Evolutionary conservation across 2,329 filamentous ascomycete genomes (phyloP).

Genomic region (Aspergillus sp.): DNA sequence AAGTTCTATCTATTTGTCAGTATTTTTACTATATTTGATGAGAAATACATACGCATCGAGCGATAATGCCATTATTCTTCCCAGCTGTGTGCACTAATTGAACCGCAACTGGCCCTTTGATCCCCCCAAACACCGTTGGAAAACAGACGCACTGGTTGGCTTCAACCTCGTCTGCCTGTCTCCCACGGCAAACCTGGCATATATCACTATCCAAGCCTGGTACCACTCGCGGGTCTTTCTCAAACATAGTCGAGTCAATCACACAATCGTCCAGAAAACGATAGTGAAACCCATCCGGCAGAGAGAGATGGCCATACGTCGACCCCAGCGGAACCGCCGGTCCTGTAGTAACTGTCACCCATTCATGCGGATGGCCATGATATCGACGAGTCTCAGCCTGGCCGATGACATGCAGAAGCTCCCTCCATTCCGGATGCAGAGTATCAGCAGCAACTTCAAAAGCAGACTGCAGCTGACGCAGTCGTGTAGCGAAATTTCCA

Average conservation of each 20-base stretch:
- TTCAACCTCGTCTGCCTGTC: constrained; percentile 48
- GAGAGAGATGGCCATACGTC: constrained; percentile 17
- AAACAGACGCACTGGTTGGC: constrained; percentile 52
- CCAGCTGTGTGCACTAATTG: constrained; percentile 51
- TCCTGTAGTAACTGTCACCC: constrained; percentile 13
- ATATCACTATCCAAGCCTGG: constrained; percentile 27
- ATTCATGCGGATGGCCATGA: constrained; percentile 20
- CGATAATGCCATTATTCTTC: constrained; percentile 50
- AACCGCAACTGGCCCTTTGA: constrained; percentile 40
- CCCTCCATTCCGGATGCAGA: constrained; percentile 51
- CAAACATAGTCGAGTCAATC: constrained; percentile 47
- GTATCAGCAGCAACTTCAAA: constrained; percentile 53
- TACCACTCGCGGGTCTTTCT: constrained; percentile 47
- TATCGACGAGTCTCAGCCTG: constrained; percentile 12
- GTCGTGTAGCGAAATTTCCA: constrained; percentile 45
- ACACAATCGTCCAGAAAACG: constrained; percentile 40
- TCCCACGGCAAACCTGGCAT: constrained; percentile 44
- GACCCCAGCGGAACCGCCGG: constrained; percentile 9
- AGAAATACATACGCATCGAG: constrained; percentile 15
- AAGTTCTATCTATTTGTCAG: constrained; percentile 36
- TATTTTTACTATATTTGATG: constrained; percentile 22
- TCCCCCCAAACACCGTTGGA: constrained; percentile 47
- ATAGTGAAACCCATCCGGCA: constrained; percentile 15
- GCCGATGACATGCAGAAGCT: constrained; percentile 29
- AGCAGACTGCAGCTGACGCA: constrained; percentile 41